phyloP scores from a whole-genome alignment of 768 basidiomycete genomes.

The Amanita jacksonii region DNA sequence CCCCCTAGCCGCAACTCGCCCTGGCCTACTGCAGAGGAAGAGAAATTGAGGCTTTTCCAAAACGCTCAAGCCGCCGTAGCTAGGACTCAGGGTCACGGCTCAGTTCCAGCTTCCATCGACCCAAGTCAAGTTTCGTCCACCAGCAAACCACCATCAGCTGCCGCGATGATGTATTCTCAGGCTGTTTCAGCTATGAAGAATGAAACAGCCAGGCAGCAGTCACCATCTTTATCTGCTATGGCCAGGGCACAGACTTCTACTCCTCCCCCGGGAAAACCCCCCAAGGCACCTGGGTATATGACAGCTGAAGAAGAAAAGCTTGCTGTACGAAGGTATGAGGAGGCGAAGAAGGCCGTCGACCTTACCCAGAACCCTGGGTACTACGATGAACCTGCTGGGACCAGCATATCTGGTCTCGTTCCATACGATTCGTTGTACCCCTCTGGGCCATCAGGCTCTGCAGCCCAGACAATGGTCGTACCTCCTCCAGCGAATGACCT shows the following conservation, averaged over 20 bases:
- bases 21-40: conserved; percentile 69
- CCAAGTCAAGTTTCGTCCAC: conserved; percentile 13
- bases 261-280: not conserved
- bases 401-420: conserved; percentile 31
- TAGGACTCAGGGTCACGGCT: conserved; percentile 36
- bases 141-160: conserved; percentile 16
- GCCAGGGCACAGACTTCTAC: not conserved
- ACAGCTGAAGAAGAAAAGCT: conserved; percentile 73
- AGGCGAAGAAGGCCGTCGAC: conserved; percentile 64
- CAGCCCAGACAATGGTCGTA: conserved; percentile 20
- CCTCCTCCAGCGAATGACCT: conserved; percentile 22
- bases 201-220: conserved; percentile 16
- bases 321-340: conserved; percentile 54
- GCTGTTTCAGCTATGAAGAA: conserved; percentile 21
- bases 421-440: conserved; percentile 59
- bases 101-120: conserved; percentile 14
- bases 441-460: conserved; percentile 18
- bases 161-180: conserved; percentile 21
- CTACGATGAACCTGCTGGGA: conserved; percentile 14
- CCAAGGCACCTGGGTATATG: conserved; percentile 35
- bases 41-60: conserved; percentile 64
- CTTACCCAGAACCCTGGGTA: conserved; percentile 35
- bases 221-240: conserved; percentile 13
- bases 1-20: conserved; percentile 14
- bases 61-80: conserved; percentile 59